phyloP scores from a whole-genome alignment of 2,329 filamentous ascomycete genomes.

The Epichloe sylvatica region DNA sequence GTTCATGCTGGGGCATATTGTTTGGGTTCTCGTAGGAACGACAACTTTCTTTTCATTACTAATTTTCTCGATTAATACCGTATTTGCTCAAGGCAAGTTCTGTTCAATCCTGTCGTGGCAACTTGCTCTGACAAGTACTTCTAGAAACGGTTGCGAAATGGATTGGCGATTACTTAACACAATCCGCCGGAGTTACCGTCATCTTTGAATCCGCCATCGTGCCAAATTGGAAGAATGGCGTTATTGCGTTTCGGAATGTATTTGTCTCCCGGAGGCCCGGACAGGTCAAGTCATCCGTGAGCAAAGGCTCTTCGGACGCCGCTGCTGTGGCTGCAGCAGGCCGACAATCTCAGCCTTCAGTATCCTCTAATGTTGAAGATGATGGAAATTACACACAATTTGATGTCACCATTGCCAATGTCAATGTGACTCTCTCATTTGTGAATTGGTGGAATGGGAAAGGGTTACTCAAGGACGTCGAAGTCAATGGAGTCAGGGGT shows the following conservation, averaged over 20 bases:
- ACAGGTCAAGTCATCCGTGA: slow-evolving; percentile 67
- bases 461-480: slow-evolving; percentile 78
- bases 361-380: slow-evolving; percentile 37
- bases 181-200: slow-evolving; percentile 83
- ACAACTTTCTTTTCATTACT: slow-evolving; percentile 92
- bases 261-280: slow-evolving; percentile 88
- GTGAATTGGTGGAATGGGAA: slow-evolving; percentile 99
- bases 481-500: slow-evolving; percentile 84
- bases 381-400: slow-evolving; percentile 98
- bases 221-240: slow-evolving; percentile 85
- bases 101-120: background rate
- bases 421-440: slow-evolving; percentile 93
- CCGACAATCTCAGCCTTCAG: slow-evolving; percentile 30
- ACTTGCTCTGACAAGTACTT: slow-evolving; percentile 9
- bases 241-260: slow-evolving; percentile 93
- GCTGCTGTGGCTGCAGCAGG: slow-evolving; percentile 74
- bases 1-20: slow-evolving; percentile 82
- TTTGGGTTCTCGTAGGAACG: slow-evolving; percentile 93
- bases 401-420: slow-evolving; percentile 83
- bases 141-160: slow-evolving; percentile 80
- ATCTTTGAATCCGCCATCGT: slow-evolving; percentile 97
- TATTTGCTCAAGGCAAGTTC: slow-evolving; percentile 71
- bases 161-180: slow-evolving; percentile 90
- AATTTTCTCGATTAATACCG: slow-evolving; percentile 86
- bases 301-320: slow-evolving; percentile 80